Percentiles rank a stretch among this genome's conserved stretches.
These are phyloP conservation scores for Ichthyophthirius multifiliis DNA, from an alignment of 169 alveolate genomes.

Conservation along the genomic window DNA sequence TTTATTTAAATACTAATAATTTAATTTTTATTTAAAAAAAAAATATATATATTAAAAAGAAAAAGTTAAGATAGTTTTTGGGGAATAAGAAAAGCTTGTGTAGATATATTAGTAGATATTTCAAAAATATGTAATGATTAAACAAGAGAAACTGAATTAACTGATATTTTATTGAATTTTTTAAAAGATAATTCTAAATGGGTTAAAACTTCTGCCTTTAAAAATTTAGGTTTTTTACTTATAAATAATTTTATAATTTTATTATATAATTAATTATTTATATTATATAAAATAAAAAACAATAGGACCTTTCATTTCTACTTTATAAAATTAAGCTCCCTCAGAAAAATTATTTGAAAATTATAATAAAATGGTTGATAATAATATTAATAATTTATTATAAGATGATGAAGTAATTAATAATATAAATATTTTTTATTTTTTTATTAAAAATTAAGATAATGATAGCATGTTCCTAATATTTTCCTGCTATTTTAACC, in stretches of 20 bases:
- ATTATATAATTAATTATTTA: no score
- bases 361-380: constrained; percentile 12
- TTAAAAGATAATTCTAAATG: constrained; percentile 34
- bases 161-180: constrained; percentile 9
- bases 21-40: no score
- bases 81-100: constrained; percentile 44
- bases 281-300: no score
- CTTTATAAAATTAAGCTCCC: constrained; percentile 7
- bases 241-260: no score
- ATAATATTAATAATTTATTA: constrained; percentile 9
- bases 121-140: background rate
- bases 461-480: constrained; percentile 15
- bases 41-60: background rate
- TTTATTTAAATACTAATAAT: background rate
- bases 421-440: background rate
- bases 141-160: constrained; percentile 1
- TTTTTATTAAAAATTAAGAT: background rate
- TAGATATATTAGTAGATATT: constrained; percentile 26
- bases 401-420: constrained; percentile 4
- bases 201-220: constrained; percentile 35
- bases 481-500: constrained; percentile 8
- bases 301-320: constrained; percentile 32
- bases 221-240: background rate
- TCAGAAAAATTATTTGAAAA: constrained; percentile 26
- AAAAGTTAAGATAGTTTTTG: constrained; percentile 36